Evolutionary conservation across 208 protist species (phyloP), one percentile per base, ranked within the genome.

Genomic region (Leishmania martiniquensis): DNA sequence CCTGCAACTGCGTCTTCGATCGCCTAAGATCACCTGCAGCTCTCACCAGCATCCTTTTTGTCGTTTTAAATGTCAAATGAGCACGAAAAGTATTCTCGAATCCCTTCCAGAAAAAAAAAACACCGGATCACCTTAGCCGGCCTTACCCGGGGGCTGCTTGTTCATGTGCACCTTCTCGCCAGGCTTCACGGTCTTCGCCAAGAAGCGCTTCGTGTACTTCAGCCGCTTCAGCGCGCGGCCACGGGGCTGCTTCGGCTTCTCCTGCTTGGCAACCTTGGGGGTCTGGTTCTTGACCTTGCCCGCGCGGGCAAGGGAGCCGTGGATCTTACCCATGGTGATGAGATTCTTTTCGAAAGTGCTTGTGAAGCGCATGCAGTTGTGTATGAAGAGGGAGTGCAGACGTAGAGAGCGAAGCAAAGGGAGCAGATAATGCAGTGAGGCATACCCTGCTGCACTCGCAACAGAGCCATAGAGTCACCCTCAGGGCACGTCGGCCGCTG

Each of bases 261-360:
- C 98, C 86, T 94, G 80, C 80, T 98, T 97, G 81, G 87, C 87
- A 63, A 99, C 97, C 89, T 99, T 99, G 82, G 98, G 98, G 81
- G 98, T 99, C 93, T 99, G 98, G 89, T 98, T 98, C 87, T 97
- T 97, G 82, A 99, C 98, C 95, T 99, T 99, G 93, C 98, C 98
- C 83, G 98, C 98, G 94, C 98, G 98, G 80, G 98, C 96, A 75
- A 99, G 95, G 78, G 97, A 98, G 83, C 99, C 98, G 98, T 99
- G 99, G 77, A 99, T 98, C 92, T 99, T 99, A 87, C 98, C 98
- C 95, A 98, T 98, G 70, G 79, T 92, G 72, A 69, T 66, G 72
- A 81, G 52, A 57, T 57, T 57, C 52, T 57, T 17, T 57, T 57
- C 52, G 52, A 57, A 57, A 57, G 17, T 57, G 37, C 7, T 44